Percentiles rank a stretch among this genome's conserved stretches.
Conservation (phyloP, 768 basidiomycete species). For the Tubosaeta brunneosetosa region DNA sequence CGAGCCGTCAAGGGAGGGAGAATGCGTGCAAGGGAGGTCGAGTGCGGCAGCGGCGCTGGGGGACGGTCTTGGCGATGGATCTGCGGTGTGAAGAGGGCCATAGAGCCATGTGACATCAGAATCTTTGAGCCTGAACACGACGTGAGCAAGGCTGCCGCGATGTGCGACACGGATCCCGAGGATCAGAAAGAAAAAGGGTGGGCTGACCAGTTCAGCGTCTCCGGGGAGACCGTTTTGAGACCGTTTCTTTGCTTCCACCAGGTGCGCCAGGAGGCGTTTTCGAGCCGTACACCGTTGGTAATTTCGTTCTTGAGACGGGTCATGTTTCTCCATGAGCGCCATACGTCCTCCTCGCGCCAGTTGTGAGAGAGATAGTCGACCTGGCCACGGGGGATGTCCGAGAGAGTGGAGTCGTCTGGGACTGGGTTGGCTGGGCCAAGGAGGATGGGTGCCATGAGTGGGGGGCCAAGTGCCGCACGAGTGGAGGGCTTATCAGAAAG, state of each 20-base stretch:
- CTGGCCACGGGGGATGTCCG: slow-evolving; percentile 84
- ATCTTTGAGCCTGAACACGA: slow-evolving; percentile 82
- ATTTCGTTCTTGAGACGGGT: slow-evolving; percentile 98
- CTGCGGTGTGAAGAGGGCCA: slow-evolving; percentile 93
- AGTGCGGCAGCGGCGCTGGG: slow-evolving; percentile 34
- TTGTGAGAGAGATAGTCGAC: slow-evolving; percentile 98
- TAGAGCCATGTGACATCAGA: slow-evolving; percentile 99
- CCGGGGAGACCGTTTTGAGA: slow-evolving; percentile 90
- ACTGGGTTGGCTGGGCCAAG: slow-evolving; percentile 58
- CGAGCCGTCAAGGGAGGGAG: slow-evolving; percentile 20
- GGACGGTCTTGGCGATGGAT: slow-evolving; percentile 52
- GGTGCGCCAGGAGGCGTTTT: slow-evolving; percentile 98
- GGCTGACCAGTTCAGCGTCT: slow-evolving; percentile 95
- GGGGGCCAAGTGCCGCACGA: not conserved
- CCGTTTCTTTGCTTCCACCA: slow-evolving; percentile 99
- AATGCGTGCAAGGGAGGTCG: slow-evolving; percentile 33
- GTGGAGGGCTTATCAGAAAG: not conserved
- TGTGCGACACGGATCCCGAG: not conserved
- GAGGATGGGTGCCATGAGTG: slow-evolving; percentile 59
- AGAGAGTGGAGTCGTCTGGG: slow-evolving; percentile 75
- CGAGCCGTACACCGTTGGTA: slow-evolving; percentile 87
- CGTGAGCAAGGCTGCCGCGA: slow-evolving; percentile 8
- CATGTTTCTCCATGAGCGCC: slow-evolving; percentile 98
- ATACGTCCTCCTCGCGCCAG: slow-evolving; percentile 97
- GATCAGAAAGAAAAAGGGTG: not conserved